Conservation (phyloP, 441 rosid species). For the Populus hybrid region DNA sequence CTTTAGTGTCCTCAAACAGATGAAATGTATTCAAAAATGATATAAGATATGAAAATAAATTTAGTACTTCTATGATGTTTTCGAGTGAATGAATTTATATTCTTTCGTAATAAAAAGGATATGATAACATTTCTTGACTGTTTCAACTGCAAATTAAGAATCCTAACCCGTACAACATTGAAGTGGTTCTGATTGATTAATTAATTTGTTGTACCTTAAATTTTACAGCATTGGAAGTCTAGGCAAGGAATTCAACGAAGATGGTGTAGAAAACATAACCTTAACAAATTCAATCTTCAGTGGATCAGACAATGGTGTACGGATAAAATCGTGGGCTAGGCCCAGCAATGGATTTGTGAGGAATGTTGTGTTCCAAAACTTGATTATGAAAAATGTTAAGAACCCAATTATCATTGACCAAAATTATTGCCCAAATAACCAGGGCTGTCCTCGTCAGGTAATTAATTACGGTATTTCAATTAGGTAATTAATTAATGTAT, state of each 20-base stretch:
- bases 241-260: constrained; percentile 37
- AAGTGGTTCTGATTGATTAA: no score
- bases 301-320: constrained; percentile 58
- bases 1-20: no score
- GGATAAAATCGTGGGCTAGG: constrained; percentile 12
- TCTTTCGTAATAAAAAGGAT: no score
- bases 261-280: constrained; percentile 57
- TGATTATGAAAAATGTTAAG: constrained; percentile 39
- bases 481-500: neutral
- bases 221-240: constrained; percentile 52
- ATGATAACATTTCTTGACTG: no score
- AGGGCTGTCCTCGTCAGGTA: constrained; percentile 54
- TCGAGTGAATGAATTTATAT: no score
- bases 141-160: neutral
- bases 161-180: neutral
- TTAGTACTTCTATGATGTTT: no score
- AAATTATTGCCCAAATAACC: constrained; percentile 52
- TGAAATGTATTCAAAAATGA: no score
- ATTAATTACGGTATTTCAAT: neutral
- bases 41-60: neutral
- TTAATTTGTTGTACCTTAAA: neutral
- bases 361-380: constrained; percentile 41
- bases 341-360: constrained; percentile 50
- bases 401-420: constrained; percentile 71
- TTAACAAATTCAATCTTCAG: constrained; percentile 39